phyloP scores from a whole-genome alignment of 2,329 filamentous ascomycete genomes.

The Corynespora cassiicola region DNA sequence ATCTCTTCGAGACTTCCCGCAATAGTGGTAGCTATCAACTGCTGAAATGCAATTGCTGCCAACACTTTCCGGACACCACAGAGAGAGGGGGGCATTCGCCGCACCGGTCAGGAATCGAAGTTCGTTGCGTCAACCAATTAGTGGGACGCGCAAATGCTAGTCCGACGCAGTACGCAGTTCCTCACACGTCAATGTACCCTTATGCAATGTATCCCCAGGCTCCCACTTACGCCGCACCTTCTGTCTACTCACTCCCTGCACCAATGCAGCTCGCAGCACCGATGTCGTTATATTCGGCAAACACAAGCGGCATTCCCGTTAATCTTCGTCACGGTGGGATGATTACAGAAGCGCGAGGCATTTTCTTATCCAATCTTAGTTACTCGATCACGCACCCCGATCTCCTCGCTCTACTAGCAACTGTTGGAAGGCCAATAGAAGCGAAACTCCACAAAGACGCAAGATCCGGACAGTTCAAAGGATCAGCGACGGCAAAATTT shows the following conservation, averaged over 20 bases:
- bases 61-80: constrained; percentile 28
- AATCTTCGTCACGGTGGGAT: constrained; percentile 44
- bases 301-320: constrained; percentile 40
- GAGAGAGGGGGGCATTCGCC: constrained; percentile 36
- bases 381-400: constrained; percentile 33
- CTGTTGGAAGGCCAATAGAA: constrained; percentile 30
- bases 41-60: constrained; percentile 43
- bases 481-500: constrained; percentile 41
- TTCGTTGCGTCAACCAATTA: constrained; percentile 31
- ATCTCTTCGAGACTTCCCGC: constrained; percentile 39
- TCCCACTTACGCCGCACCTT: constrained; percentile 10
- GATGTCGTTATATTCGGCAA: constrained; percentile 35
- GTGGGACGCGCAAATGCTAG: constrained; percentile 14
- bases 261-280: constrained; percentile 13
- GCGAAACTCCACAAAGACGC: constrained; percentile 32
- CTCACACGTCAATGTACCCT: constrained; percentile 26
- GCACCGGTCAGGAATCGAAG: constrained; percentile 36
- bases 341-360: constrained; percentile 44
- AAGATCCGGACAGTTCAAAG: constrained; percentile 34
- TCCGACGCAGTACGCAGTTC: constrained; percentile 21
- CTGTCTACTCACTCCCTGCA: constrained; percentile 22
- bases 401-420: constrained; percentile 31
- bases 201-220: constrained; percentile 25
- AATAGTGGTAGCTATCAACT: constrained; percentile 32
- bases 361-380: constrained; percentile 43